phyloP scores from a whole-genome alignment of 345 rosid genomes.

The Aethionema arabicum region DNA sequence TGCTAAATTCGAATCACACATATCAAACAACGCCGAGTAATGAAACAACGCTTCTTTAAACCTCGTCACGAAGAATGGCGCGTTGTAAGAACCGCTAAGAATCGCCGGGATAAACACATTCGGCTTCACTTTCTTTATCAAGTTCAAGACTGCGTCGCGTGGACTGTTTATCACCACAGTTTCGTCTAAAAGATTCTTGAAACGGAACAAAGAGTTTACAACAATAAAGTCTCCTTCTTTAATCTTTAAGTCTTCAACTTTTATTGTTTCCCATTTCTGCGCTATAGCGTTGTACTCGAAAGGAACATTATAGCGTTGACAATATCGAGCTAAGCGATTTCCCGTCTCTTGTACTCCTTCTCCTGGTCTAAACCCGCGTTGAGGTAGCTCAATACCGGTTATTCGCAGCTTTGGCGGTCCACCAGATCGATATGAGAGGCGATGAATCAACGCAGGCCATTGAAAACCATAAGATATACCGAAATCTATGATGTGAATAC shows the following conservation, averaged over 20 bases:
- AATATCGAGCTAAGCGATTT: constrained; percentile 61
- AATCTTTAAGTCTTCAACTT: constrained; percentile 56
- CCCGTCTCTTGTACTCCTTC: constrained; percentile 73
- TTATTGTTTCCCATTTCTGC: constrained; percentile 73
- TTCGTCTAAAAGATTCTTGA: constrained; percentile 67
- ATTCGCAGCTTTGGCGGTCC: constrained; percentile 82
- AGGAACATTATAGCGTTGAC: constrained; percentile 60
- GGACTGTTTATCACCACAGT: constrained; percentile 57
- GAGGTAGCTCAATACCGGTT: constrained; percentile 83
- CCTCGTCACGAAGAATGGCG: constrained; percentile 71
- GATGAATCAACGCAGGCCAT: constrained; percentile 71
- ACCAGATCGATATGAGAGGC: constrained; percentile 50
- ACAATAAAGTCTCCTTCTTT: constrained; percentile 49
- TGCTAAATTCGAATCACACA: constrained; percentile 47
- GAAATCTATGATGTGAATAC: constrained; percentile 74
- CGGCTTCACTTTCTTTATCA: constrained; percentile 64
- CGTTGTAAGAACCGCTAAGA: constrained; percentile 60
- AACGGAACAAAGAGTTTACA: constrained; percentile 61
- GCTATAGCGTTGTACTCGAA: constrained; percentile 75
- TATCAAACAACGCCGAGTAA: constrained; percentile 66
- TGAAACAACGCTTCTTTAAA: constrained; percentile 79
- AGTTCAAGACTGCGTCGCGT: constrained; percentile 51
- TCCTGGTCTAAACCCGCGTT: constrained; percentile 72
- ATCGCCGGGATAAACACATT: constrained; percentile 44
- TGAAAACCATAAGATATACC: constrained; percentile 82